Evolutionary conservation across 495 filamentous ascomycete species (phyloP).

Genomic region (Neurospora cerealis): DNA sequence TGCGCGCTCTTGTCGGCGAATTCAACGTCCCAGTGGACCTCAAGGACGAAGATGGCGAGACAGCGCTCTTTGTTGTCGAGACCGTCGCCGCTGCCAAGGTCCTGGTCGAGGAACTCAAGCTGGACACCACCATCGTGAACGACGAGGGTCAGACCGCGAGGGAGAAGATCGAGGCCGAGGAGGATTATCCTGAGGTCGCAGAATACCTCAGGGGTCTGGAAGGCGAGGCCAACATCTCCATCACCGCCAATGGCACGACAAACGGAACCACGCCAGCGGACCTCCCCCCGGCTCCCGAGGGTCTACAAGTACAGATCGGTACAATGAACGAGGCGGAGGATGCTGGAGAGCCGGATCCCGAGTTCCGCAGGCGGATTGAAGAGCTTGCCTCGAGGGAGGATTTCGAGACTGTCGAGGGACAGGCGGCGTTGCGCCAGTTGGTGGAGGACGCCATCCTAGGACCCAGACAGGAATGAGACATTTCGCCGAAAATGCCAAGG

Average conservation of each 20-base stretch:
- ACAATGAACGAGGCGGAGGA: conserved; percentile 54
- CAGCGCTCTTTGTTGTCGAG: conserved; percentile 79
- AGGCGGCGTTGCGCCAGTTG: conserved; percentile 56
- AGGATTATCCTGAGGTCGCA: conserved; percentile 56
- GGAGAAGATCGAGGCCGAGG: conserved; percentile 62
- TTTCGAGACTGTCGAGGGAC: conserved; percentile 60
- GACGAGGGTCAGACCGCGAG: conserved; percentile 58
- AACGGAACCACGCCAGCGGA: conserved; percentile 7
- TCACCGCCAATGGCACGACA: conserved; percentile 18
- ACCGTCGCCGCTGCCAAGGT: conserved; percentile 61
- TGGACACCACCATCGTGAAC: conserved; percentile 52
- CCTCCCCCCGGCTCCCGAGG: conserved; percentile 50
- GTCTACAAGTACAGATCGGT: conserved; percentile 56
- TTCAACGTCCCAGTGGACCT: conserved; percentile 72
- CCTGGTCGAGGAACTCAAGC: conserved; percentile 71
- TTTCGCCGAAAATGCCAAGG: background rate
- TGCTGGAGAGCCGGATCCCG: conserved; percentile 52
- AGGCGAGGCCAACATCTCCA: conserved; percentile 11
- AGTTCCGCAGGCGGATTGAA: conserved; percentile 65
- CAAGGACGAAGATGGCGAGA: conserved; percentile 81
- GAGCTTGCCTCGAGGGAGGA: conserved; percentile 63
- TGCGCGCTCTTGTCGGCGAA: conserved; percentile 65
- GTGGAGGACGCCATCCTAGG: conserved; percentile 58
- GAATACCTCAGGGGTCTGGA: conserved; percentile 52
- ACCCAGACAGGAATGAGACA: conserved; percentile 42